These are phyloP conservation scores for Colletotrichum noveboracense DNA, from an alignment of 2,329 filamentous ascomycete species.

Conservation along the genomic window DNA sequence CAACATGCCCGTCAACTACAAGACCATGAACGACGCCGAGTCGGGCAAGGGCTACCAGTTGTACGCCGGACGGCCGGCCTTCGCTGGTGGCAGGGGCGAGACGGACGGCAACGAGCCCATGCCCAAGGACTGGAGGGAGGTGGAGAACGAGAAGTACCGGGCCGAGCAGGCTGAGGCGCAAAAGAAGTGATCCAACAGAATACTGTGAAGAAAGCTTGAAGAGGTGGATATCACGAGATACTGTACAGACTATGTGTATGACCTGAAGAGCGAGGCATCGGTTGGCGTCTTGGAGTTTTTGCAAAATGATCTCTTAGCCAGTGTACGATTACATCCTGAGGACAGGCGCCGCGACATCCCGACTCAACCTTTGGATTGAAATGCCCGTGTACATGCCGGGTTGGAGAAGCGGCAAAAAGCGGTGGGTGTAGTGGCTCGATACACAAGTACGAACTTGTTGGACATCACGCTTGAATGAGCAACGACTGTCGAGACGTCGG, in stretches of 20 bases:
- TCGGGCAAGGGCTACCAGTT: constrained; percentile 69
- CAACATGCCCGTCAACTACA: constrained; percentile 81
- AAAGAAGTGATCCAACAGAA: constrained; percentile 22
- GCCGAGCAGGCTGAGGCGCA: constrained; percentile 36
- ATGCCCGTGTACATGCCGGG: not conserved
- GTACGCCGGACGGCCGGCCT: constrained; percentile 79
- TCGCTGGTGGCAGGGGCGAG: constrained; percentile 66
- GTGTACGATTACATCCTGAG: not conserved
- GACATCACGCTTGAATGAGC: not conserved
- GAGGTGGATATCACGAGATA: not conserved
- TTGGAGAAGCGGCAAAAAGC: not conserved
- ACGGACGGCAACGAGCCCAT: constrained; percentile 71
- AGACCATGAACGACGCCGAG: constrained; percentile 65
- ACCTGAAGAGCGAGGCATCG: constrained; percentile 17
- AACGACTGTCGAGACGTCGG: not conserved
- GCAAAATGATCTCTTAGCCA: not conserved
- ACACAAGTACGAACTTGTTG: not conserved
- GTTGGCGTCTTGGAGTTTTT: constrained; percentile 18
- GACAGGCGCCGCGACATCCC: not conserved
- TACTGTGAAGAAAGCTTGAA: too few relatives aligned
- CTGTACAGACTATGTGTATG: constrained; percentile 19
- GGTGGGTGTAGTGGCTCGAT: not conserved
- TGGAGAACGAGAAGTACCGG: constrained; percentile 67
- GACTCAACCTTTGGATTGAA: not conserved
- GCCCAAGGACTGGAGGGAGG: constrained; percentile 66